A percentile compares a stretch with the other conserved stretches of the same genome.
Evolutionary conservation across 257 asterid genomes (phyloP).

Genomic region (Ballota nigra): DNA sequence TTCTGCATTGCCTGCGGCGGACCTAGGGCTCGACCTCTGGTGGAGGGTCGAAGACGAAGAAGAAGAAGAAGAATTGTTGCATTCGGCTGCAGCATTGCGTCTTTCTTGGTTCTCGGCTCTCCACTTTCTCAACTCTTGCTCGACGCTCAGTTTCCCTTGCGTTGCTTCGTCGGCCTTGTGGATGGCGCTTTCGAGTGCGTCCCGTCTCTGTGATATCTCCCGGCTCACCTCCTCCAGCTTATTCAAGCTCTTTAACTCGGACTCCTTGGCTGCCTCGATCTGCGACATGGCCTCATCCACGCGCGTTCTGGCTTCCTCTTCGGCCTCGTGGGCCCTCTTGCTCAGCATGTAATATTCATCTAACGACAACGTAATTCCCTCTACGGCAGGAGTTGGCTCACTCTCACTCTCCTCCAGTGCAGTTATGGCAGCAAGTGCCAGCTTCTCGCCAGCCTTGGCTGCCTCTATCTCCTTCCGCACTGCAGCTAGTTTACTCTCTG

Average conservation of each 20-base stretch:
- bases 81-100: conserved; percentile 42
- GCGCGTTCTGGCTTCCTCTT: conserved; percentile 65
- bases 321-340: conserved; percentile 84
- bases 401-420: conserved; percentile 70
- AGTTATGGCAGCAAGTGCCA: conserved; percentile 75
- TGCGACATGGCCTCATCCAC: conserved; percentile 57
- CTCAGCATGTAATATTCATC: conserved; percentile 86
- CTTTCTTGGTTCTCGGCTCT: conserved; percentile 71
- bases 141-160: conserved; percentile 66
- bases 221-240: conserved; percentile 62
- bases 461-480: conserved; percentile 82
- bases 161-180: conserved; percentile 66
- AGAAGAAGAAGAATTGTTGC: conserved; percentile 24
- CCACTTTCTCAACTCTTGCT: conserved; percentile 77
- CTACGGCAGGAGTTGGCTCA: conserved; percentile 25
- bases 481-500: conserved; percentile 56
- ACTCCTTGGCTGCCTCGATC: conserved; percentile 69
- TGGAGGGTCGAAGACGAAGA: conserved; percentile 23
- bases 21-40: conserved; percentile 49
- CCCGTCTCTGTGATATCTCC: conserved; percentile 46
- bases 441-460: conserved; percentile 70
- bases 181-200: conserved; percentile 49
- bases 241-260: conserved; percentile 52
- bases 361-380: conserved; percentile 51
- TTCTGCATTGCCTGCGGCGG: conserved; percentile 4